Conservation (phyloP, 169 alveolate genomes). For the Cryptosporidium ubiquitum region DNA sequence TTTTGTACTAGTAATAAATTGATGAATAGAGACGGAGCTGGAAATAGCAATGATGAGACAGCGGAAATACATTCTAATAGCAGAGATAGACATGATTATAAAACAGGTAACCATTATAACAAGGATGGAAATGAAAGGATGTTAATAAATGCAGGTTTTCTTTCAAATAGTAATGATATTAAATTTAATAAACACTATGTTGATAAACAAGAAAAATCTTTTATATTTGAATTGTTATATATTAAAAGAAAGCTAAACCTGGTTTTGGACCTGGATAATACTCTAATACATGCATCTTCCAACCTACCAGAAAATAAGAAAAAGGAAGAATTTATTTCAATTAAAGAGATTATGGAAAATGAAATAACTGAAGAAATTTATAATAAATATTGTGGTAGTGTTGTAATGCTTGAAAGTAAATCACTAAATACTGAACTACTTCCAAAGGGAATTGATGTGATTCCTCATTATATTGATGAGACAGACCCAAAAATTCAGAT, state of each 20-base stretch:
- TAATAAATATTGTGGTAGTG: constrained; percentile 20
- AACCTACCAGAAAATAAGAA: constrained; percentile 44
- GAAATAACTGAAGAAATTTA: constrained; percentile 60
- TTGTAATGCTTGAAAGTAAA: constrained; percentile 13
- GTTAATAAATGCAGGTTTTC: constrained; percentile 59
- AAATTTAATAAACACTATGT: constrained; percentile 36
- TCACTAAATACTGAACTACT: background rate
- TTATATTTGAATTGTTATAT: constrained; percentile 40
- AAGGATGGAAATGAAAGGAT: constrained; percentile 5
- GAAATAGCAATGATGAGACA: background rate
- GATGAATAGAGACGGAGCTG: background rate
- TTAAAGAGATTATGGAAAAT: background rate
- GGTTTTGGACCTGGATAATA: constrained; percentile 85
- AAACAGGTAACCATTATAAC: background rate
- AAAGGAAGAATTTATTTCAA: background rate
- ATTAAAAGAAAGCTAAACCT: constrained; percentile 80
- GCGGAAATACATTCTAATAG: background rate
- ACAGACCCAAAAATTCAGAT: background rate
- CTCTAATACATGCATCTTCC: constrained; percentile 84
- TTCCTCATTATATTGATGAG: constrained; percentile 38
- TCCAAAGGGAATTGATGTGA: background rate
- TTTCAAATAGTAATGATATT: constrained; percentile 33
- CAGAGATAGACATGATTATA: background rate
- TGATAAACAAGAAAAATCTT: constrained; percentile 37
- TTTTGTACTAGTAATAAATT: background rate